Evolutionary conservation across 2,329 filamentous ascomycete species (phyloP).

Genomic region (Fusarium sacchari): DNA sequence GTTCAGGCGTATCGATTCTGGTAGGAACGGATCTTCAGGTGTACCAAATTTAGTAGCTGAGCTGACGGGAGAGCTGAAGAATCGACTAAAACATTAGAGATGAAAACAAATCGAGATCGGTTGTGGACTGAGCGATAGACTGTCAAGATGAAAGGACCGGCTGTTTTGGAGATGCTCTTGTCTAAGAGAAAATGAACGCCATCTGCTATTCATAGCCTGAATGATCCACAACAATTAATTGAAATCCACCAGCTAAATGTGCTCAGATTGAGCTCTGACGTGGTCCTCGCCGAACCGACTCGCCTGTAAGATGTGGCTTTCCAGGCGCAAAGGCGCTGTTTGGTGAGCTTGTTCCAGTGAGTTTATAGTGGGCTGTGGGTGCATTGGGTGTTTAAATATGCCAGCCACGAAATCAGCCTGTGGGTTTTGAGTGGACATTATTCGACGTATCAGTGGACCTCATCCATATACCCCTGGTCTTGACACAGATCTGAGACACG

Average conservation of each 20-base stretch:
- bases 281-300: slow-evolving; percentile 32
- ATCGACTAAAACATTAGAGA: background rate
- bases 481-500: slow-evolving; percentile 59
- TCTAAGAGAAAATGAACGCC: slow-evolving; percentile 12
- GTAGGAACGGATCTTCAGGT: slow-evolving; percentile 1
- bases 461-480: slow-evolving; percentile 34
- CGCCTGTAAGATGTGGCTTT: slow-evolving; percentile 11
- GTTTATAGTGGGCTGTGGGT: slow-evolving; percentile 19
- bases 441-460: slow-evolving; percentile 13
- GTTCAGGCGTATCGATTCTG: slow-evolving; percentile 4
- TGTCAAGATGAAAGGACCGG: slow-evolving; percentile 10
- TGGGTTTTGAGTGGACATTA: slow-evolving; percentile 20
- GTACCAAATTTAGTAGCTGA: background rate
- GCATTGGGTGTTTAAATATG: background rate
- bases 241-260: slow-evolving; percentile 3
- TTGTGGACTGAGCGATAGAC: background rate
- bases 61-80: background rate
- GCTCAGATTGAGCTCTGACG: slow-evolving; percentile 35
- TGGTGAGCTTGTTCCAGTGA: slow-evolving; percentile 27
- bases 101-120: slow-evolving; percentile 22
- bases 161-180: slow-evolving; percentile 9
- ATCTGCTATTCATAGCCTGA: slow-evolving; percentile 26
- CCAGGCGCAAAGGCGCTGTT: background rate
- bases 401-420: slow-evolving; percentile 14
- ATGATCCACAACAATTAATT: slow-evolving; percentile 23